phyloP scores from a whole-genome alignment of 78 protist species.

The Paratrimastix pyriformis region DNA sequence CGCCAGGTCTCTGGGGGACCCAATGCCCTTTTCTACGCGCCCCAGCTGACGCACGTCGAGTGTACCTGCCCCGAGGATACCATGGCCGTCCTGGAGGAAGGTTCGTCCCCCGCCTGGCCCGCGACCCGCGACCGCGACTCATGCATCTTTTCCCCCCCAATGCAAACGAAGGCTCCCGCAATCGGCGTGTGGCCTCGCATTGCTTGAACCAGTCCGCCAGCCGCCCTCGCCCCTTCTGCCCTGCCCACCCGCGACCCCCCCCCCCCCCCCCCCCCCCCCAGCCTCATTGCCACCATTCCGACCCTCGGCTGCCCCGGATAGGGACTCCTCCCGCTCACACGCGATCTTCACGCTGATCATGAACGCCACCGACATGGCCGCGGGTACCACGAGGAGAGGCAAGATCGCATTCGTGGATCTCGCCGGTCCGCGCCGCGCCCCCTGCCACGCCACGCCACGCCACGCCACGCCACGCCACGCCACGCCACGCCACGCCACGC shows the following conservation, averaged over 20 bases:
- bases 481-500: neutral
- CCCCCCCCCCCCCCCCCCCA: too few species aligned
- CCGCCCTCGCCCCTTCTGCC: too few species aligned
- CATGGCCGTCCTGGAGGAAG: conserved; percentile 28
- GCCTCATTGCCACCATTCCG: too few species aligned
- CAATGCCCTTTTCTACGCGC: conserved; percentile 13
- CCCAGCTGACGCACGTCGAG: conserved; percentile 16
- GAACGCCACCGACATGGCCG: neutral
- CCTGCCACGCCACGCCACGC: neutral
- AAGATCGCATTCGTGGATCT: conserved; percentile 40
- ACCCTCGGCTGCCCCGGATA: too few species aligned
- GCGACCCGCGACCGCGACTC: neutral
- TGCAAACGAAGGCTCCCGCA: neutral
- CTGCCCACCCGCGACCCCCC: too few species aligned
- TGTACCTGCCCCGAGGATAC: conserved; percentile 24
- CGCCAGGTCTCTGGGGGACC: neutral
- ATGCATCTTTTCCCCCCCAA: neutral
- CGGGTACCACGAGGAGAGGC: neutral
- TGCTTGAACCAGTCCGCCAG: conserved; percentile 23
- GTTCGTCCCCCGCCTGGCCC: conserved; percentile 3
- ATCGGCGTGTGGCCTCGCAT: conserved; percentile 20
- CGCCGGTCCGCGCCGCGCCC: conserved; percentile 25
- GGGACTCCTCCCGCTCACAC: conserved; percentile 29
- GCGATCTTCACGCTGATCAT: neutral
- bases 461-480: neutral